These are phyloP conservation scores for Candida albicans DNA, from an alignment of 1,139 yeast genomes.

Conservation along the genomic window DNA sequence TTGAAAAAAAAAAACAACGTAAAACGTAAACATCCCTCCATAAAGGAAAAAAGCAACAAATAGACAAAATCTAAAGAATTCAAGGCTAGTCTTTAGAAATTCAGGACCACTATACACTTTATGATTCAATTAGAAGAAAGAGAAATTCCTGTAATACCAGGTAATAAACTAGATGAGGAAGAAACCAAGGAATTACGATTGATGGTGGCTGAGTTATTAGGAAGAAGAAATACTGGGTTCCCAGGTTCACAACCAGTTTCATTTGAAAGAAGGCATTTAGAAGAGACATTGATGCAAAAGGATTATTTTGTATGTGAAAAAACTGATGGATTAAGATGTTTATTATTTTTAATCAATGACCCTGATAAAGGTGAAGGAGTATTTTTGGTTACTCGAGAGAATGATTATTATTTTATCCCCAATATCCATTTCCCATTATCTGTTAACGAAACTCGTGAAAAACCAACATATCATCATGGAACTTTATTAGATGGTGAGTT, in stretches of 20 bases:
- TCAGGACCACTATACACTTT: too few species aligned
- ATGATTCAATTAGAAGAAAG: constrained; percentile 52
- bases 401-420: constrained; percentile 79
- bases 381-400: constrained; percentile 77
- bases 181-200: constrained; percentile 67
- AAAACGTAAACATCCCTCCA: background rate
- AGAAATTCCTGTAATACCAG: constrained; percentile 82
- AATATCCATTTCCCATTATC: constrained; percentile 78
- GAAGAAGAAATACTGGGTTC: constrained; percentile 52
- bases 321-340: constrained; percentile 87
- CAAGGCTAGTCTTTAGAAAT: background rate
- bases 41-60: background rate
- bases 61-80: background rate
- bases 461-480: constrained; percentile 71
- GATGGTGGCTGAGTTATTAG: constrained; percentile 69
- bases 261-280: constrained; percentile 73
- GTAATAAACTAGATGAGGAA: constrained; percentile 68
- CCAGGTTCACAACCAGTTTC: constrained; percentile 97
- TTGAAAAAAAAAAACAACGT: constrained; percentile 1
- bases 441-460: constrained; percentile 50
- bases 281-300: constrained; percentile 54
- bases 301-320: constrained; percentile 92
- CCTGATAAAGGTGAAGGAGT: constrained; percentile 75
- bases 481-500: constrained; percentile 93
- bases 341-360: constrained; percentile 66